Base-by-base conservation (phyloP, 1,284 basidiomycete species). In the Phylloporus sp. region DNA sequence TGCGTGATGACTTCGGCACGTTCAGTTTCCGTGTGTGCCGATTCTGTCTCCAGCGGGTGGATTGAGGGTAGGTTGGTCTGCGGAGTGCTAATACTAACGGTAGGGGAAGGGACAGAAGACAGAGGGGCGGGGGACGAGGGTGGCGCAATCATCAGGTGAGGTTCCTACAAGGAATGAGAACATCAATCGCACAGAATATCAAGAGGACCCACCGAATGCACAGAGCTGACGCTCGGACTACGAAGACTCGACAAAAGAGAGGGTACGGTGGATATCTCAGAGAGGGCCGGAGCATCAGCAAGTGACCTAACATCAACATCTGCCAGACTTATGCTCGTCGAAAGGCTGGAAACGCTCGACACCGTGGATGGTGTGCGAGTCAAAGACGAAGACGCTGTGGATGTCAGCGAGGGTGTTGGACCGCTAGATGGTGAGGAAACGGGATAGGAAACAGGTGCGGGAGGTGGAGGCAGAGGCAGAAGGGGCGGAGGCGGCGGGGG, bases 61-160 rank as follows among this genome's bases (percentile, higher is more conserved):
- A 88, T 86, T 0, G 92, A 91, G 2, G 87, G 89, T 1, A 77
- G 80, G 67, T 86, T 84, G 19, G 86, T 86, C n/a, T 84, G 83
- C 3, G 90, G 92, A 0, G 91, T 93, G 2, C 85, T 86, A 29
- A 91, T 72, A 66, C 88, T 91, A 66, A 91, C 82, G 58, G 85
- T 84, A 53, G 87, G 81, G 3, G 90, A 86, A 12, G 82, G 80
- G 3, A 79, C 78, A 39, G 67, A 61, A 15, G 77, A 75, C n/a
- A 69, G 53, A 37, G 62, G n/a, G 68, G 83, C 80, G 12, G 79
- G 73, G 0, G 68, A 72, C 62, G 73, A 72, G 10, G 84, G 83
- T 23, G 83, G 80, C 41, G 84, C 70, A 65, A 68, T 69, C 20
- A 68, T 64, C 37, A 85, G 82, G 60, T 68, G 65, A 25, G 71